Evolutionary conservation across 2,329 filamentous ascomycete genomes (phyloP).

Genomic region (Sphaceloma murrayae): DNA sequence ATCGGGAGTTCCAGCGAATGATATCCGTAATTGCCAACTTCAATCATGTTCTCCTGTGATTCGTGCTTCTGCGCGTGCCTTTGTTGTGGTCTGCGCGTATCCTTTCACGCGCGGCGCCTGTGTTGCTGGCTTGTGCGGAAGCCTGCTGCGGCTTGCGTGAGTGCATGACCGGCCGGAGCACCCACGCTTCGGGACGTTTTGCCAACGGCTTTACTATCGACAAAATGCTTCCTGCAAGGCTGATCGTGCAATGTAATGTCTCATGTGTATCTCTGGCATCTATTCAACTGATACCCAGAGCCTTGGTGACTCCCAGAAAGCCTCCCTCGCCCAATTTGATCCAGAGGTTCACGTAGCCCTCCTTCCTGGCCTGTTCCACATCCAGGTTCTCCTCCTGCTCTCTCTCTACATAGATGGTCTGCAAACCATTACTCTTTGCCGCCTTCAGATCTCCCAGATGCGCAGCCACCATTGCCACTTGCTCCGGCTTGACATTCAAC

Average conservation of each 20-base stretch:
- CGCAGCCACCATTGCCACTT: slow-evolving; percentile 70
- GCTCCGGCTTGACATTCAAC: slow-evolving; percentile 46
- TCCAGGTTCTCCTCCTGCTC: slow-evolving; percentile 54
- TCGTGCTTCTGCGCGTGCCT: slow-evolving; percentile 11
- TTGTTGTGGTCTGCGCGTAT: slow-evolving; percentile 12
- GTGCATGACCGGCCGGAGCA: too few relatives aligned
- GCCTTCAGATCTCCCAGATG: slow-evolving; percentile 61
- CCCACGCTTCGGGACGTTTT: too few relatives aligned
- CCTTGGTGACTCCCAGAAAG: slow-evolving; percentile 37
- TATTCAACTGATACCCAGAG: slow-evolving; percentile 26
- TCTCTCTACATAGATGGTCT: slow-evolving; percentile 66
- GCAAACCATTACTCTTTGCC: slow-evolving; percentile 54
- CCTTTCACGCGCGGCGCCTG: background rate
- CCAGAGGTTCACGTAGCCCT: slow-evolving; percentile 58
- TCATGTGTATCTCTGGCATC: background rate
- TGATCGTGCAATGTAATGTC: background rate
- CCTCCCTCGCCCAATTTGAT: slow-evolving; percentile 43
- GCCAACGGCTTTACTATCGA: slow-evolving; percentile 11
- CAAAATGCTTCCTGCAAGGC: background rate
- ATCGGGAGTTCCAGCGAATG: slow-evolving; percentile 16
- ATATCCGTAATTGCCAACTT: slow-evolving; percentile 17
- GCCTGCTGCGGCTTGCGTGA: background rate
- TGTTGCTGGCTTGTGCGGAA: background rate
- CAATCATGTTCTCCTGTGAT: background rate
- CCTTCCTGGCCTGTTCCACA: slow-evolving; percentile 41